Base-by-base conservation (phyloP, 2,329 filamentous ascomycete genomes). In the Xylariaceae sp. region DNA sequence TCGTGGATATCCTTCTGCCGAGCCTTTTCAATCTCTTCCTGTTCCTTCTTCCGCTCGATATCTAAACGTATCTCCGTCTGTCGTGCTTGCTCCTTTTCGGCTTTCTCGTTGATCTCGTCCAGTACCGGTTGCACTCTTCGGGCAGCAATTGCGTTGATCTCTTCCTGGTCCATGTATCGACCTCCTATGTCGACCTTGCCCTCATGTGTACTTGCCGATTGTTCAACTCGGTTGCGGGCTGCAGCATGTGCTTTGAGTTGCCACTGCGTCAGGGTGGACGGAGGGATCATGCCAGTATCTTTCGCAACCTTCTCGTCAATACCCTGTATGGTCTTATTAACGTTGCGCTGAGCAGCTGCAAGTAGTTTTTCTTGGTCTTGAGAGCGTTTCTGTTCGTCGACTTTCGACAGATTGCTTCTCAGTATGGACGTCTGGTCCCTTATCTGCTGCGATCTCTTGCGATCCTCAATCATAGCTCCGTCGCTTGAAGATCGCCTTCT, bases 281-380 rank as follows among this genome's bases (percentile, higher is more conserved):
- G 82, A 0, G 83, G 81, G 27, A 87, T 77, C 63, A 86, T 85
- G 49, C 90, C 90, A 1, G 87, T 92, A 46, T 92, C 80, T 12
- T 81, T 76, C 57, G 85, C 89, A 11, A 95, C 81, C 61, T 83
- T 85, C 65, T 91, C 83, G 52, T 97, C 92, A 75, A 96, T 90
- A 38, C 79, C 81, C 53, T 87, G 82, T 57, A 96, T 79, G 39
- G 81, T 82, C 17, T 84, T 83, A 57, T 85, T 83, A n/a, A 96
- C 92, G 58, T 95, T 95, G 40, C 87, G 83, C 63, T 91, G 87
- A 1, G 92, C 92, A 3, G 84, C 83, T 10, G 86, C 86, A 56
- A 96, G 74, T 1, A 97, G 73, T 1, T 80, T 76, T 47, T 87
- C 86, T 11, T 89, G 85, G 59, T 96, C 91, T 39, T 81, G 77